A percentile compares a stretch with the other conserved stretches of the same genome.
These are phyloP conservation scores for Graphiopsis chlorocephala DNA, from an alignment of 2,329 filamentous ascomycete genomes.

Conservation along the genomic window DNA sequence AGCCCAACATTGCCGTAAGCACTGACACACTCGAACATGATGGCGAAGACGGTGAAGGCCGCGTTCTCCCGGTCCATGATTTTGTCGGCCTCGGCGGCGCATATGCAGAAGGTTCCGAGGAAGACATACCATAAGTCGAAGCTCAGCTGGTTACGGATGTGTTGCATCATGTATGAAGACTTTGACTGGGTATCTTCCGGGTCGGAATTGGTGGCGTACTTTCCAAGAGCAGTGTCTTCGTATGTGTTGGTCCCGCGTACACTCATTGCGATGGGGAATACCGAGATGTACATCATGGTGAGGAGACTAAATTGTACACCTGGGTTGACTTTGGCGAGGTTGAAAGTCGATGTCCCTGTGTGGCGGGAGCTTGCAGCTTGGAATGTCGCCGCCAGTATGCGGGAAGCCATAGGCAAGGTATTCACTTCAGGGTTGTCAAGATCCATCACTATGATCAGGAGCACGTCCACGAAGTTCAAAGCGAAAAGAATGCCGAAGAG, in stretches of 20 bases:
- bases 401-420: background rate
- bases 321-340: slow-evolving; percentile 47
- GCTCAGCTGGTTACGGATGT: slow-evolving; percentile 34
- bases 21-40: slow-evolving; percentile 41
- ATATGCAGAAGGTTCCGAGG: slow-evolving; percentile 40
- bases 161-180: slow-evolving; percentile 58
- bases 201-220: slow-evolving; percentile 43
- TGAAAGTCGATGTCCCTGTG: slow-evolving; percentile 16
- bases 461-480: slow-evolving; percentile 23
- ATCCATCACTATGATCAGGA: slow-evolving; percentile 23
- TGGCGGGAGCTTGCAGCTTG: slow-evolving; percentile 37
- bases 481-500: slow-evolving; percentile 13
- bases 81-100: slow-evolving; percentile 34
- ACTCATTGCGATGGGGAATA: slow-evolving; percentile 61
- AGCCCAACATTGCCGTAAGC: slow-evolving; percentile 31
- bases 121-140: slow-evolving; percentile 44
- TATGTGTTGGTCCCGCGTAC: slow-evolving; percentile 70
- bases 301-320: slow-evolving; percentile 60
- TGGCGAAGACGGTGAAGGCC: slow-evolving; percentile 37
- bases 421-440: slow-evolving; percentile 16
- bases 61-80: slow-evolving; percentile 13
- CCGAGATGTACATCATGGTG: slow-evolving; percentile 66
- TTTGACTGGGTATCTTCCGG: slow-evolving; percentile 15
- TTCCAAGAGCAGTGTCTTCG: slow-evolving; percentile 65
- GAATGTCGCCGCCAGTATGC: slow-evolving; percentile 24